These are phyloP conservation scores for Camellia japonica DNA, from an alignment of 148 eudicot species.

Conservation along the genomic window DNA sequence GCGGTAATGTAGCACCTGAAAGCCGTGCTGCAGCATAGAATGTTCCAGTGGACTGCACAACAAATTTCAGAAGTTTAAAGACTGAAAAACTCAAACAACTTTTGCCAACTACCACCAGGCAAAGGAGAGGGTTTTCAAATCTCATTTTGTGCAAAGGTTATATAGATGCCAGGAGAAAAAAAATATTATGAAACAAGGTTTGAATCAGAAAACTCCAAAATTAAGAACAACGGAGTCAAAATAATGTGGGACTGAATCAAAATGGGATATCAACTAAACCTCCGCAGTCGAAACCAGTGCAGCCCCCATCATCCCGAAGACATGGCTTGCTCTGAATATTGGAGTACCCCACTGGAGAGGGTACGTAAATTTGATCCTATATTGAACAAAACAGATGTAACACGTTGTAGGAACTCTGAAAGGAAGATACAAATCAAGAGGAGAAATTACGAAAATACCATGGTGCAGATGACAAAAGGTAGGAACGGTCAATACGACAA, in stretches of 20 bases:
- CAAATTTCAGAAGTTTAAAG: neutral
- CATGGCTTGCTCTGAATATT: slow-evolving; percentile 88
- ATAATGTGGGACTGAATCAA: neutral
- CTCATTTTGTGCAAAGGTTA: neutral
- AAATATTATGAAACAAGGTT: neutral
- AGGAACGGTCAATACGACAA: slow-evolving; percentile 73
- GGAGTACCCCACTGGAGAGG: slow-evolving; percentile 97
- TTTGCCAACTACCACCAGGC: neutral
- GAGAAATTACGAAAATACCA: slow-evolving; percentile 46
- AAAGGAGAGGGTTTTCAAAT: neutral
- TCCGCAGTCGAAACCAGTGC: slow-evolving; percentile 90
- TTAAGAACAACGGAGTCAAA: neutral
- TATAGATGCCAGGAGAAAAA: neutral
- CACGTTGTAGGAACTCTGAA: neutral
- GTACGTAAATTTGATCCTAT: slow-evolving; percentile 80
- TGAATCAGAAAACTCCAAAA: neutral
- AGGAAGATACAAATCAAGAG: neutral
- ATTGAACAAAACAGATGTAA: slow-evolving; percentile 8
- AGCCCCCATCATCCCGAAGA: slow-evolving; percentile 97
- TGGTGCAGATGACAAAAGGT: slow-evolving; percentile 79
- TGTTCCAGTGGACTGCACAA: slow-evolving; percentile 84
- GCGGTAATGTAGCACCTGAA: slow-evolving; percentile 92
- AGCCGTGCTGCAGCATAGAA: slow-evolving; percentile 87
- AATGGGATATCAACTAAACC: slow-evolving; percentile 38
- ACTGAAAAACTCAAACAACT: neutral